Evolutionary conservation across 1,284 basidiomycete genomes (phyloP), one percentile per base, ranked within the genome.

Genomic region (Taiwanofungus camphoratus): DNA sequence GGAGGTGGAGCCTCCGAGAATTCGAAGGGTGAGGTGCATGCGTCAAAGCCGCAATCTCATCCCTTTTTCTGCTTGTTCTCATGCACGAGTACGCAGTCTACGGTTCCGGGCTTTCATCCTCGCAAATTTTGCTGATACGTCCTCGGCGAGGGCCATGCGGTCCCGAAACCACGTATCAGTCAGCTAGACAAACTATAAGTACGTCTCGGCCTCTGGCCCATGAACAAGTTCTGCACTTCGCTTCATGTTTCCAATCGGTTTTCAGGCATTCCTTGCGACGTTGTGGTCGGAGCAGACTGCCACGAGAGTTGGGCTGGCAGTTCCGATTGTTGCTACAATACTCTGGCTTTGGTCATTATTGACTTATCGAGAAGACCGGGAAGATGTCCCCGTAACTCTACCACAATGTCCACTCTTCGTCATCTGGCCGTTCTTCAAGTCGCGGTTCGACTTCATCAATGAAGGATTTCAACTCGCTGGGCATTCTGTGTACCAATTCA

Each of bases 401-500:
- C 80, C 82, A 34, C 73, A 74, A 37, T 66, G 66, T 36, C 72
- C 73, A 45, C 63, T 82, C 44, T 68, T 74, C 51, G 67, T 74
- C 48, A 77, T 82, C 42, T 57, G 65, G 24, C 76, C 81, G 15
- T 87, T 87, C 68, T 86, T 85, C 58, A 73, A 71, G 40, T 65
- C 63, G 52, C 72, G 83, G 42, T 79, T 77, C 56, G 82, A 85
- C 57, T 87, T 87, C 60, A 56, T 87, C 48, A 77, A 76, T 54
- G 75, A 76, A 65, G 83, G 77, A 15, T 83, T 87, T 61, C 68
- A 73, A 50, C 73, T 73, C 39, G 81, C 81, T 27, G 79, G 79
- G 4, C 69, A 79, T 48, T 69, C 70, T 43, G 58, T 79, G 32
- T 87, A 82, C 57, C 77, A 79, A 62, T 84, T 87, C 64, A 71